Conservation (phyloP, 1,284 basidiomycete species). For the Puccinia brachypodii region DNA sequence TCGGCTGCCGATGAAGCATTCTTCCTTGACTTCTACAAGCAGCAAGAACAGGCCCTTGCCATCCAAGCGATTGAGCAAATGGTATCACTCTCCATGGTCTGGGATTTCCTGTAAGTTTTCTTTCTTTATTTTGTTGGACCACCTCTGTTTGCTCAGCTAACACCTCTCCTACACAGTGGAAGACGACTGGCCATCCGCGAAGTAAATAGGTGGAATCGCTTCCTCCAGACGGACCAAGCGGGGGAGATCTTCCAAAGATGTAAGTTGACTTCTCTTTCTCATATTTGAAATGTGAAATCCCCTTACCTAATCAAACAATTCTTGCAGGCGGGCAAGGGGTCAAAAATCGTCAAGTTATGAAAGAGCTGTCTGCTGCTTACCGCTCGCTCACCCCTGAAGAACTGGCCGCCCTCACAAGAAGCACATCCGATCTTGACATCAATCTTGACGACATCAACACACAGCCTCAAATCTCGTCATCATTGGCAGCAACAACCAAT, state of each 20-base stretch:
- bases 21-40: background rate
- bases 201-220: background rate
- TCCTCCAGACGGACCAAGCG: background rate
- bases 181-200: background rate
- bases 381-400: background rate
- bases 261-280: background rate
- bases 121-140: background rate
- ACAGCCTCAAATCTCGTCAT: too few relatives aligned
- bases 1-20: background rate
- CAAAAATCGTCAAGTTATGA: background rate
- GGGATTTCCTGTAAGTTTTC: background rate
- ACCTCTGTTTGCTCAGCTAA: background rate
- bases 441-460: too few relatives aligned
- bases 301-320: too few relatives aligned
- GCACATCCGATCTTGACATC: too few relatives aligned
- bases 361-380: background rate
- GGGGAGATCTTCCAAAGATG: background rate
- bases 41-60: background rate
- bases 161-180: background rate
- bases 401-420: background rate
- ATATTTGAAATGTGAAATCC: background rate
- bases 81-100: background rate
- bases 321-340: background rate
- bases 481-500: too few relatives aligned
- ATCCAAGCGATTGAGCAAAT: background rate